Base-by-base conservation (phyloP, 306 rosid species). In the Adenanthera pavonina region DNA sequence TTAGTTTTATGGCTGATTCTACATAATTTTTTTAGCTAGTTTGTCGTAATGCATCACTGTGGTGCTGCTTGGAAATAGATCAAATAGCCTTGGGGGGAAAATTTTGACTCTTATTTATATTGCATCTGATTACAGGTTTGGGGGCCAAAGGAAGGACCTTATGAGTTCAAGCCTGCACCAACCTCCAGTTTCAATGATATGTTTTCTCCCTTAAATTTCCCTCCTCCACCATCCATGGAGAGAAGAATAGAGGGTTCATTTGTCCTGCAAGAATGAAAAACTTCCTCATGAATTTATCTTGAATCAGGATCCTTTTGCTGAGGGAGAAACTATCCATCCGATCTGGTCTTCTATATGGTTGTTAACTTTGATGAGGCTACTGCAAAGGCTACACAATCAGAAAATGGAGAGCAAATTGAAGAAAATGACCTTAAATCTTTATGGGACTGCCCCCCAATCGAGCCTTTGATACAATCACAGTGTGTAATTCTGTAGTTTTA, bases 131-230 rank as follows among this genome's bases (percentile, higher is more conserved):
- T 69, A 48, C 85, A 92, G 97, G 90, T 87, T 73, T 92, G 91
- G 91, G 94, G 97, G 67, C 86, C 92, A 0, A 91, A 77, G 84
- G 92, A 91, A 78, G 93, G 91, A 48, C 91, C 97, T 35, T 92
- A 90, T 7, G 92, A 89, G 80, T 90, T 89, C 92, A 90, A 88
- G 91, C 82, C 91, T 1, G 92, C 83, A 9, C 90, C 94, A 16
- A 79, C 82, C 81, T 86, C 89, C 51, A 82, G 86, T 86, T 81
- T 76, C 38, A 81, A 59, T 38, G 91, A 87, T 83, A 78, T 82
- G 80, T 67, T 78, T 43, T 80, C 86, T 80, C 87, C 88, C 72
- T 69, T 84, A 65, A 90, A 79, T 83, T 89, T 86, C 65, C 85
- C 88, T 20, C 74, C 82, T 79, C 89, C 85, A 78, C 87, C 66